Evolutionary conservation across 495 filamentous ascomycete genomes (phyloP).

Genomic region (Penicillium coffeae): DNA sequence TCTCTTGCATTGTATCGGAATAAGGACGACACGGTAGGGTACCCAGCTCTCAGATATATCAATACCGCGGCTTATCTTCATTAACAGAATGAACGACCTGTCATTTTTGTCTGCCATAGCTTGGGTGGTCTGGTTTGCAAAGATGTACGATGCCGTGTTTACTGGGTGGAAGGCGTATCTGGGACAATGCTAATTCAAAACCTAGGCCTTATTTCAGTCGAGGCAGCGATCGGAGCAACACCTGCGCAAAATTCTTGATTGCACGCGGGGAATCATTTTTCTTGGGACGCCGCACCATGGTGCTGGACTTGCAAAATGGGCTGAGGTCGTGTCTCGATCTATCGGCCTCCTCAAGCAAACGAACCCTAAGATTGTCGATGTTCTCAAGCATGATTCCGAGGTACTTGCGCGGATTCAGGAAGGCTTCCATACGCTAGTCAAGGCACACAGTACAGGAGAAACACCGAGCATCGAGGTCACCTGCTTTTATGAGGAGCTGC

Average conservation of each 20-base stretch:
- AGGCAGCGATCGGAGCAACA: neutral
- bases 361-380: neutral
- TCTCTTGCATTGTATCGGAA: neutral
- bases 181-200: neutral
- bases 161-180: no score
- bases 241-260: neutral
- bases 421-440: neutral
- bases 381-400: neutral
- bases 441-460: conserved; percentile 1
- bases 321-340: conserved; percentile 3
- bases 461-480: neutral
- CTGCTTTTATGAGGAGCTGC: conserved; percentile 1
- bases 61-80: neutral
- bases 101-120: conserved; percentile 16
- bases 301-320: conserved; percentile 1
- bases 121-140: conserved; percentile 14
- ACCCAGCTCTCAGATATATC: neutral
- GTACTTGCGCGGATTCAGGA: neutral
- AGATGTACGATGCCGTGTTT: neutral
- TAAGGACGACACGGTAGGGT: neutral
- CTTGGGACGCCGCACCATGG: conserved; percentile 6
- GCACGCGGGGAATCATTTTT: conserved; percentile 2
- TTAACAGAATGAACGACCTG: neutral
- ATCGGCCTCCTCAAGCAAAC: neutral
- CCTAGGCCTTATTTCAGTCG: neutral